A percentile compares a stretch with the other conserved stretches of the same genome.
Conservation (phyloP, 2,329 filamentous ascomycete genomes). For the Stagonosporopsis rhizophila region DNA sequence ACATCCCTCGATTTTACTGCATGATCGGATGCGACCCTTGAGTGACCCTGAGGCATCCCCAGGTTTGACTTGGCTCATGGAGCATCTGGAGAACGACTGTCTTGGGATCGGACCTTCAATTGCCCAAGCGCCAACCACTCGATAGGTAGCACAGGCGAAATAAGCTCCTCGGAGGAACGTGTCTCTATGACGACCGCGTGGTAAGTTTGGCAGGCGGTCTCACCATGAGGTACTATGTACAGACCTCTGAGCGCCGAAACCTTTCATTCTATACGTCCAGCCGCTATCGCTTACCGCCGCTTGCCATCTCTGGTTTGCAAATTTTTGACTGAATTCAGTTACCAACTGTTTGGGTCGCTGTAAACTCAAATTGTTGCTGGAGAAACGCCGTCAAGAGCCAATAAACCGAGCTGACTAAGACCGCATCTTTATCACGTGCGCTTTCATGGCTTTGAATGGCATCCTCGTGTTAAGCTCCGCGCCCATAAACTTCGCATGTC, state of each 20-base stretch:
- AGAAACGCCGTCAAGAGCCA: not conserved
- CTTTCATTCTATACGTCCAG: conserved; percentile 1
- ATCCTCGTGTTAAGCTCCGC: not conserved
- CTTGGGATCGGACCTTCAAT: not conserved
- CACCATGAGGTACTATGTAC: conserved; percentile 2
- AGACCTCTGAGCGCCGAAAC: conserved; percentile 7
- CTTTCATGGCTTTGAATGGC: not conserved
- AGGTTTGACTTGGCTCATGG: conserved; percentile 8
- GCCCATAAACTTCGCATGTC: not conserved
- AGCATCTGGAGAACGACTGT: not conserved
- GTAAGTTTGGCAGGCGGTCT: conserved; percentile 16
- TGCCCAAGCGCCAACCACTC: not conserved
- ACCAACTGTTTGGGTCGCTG: conserved; percentile 9
- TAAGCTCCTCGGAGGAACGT: not conserved
- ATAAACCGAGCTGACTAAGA: not conserved
- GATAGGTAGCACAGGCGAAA: conserved; percentile 7
- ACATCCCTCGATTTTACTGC: not conserved
- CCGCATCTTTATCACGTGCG: not conserved
- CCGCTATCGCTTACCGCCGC: conserved; percentile 8
- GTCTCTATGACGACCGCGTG: conserved; percentile 4
- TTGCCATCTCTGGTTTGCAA: not conserved
- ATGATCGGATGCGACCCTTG: conserved; percentile 6
- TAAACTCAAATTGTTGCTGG: not conserved
- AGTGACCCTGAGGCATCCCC: conserved; percentile 10
- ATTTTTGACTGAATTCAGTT: conserved; percentile 1